phyloP scores from a whole-genome alignment of 1,284 basidiomycete species.

The Cronartium ribicola region DNA sequence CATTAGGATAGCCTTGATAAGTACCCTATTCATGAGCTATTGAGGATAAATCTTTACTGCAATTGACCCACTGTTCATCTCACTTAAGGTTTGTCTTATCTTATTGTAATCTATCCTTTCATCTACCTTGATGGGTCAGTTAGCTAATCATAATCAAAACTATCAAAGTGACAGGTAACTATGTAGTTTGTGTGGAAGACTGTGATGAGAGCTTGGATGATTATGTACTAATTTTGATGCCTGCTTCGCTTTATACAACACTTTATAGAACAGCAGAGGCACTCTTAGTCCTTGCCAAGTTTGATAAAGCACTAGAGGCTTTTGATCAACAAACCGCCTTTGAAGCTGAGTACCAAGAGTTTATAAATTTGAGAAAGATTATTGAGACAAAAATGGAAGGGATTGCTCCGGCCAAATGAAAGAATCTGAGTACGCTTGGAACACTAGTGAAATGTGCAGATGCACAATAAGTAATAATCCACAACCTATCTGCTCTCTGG shows the following conservation, averaged over 20 bases:
- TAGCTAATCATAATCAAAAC: not conserved
- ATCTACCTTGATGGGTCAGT: not conserved
- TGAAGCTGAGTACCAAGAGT: not conserved
- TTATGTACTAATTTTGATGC: not conserved
- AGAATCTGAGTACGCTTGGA: too few species aligned
- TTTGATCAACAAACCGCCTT: not conserved
- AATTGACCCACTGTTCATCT: not conserved
- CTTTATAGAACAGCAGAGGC: not conserved
- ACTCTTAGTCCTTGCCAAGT: not conserved
- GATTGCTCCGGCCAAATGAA: too few species aligned
- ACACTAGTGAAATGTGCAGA: too few species aligned
- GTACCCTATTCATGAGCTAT: not conserved
- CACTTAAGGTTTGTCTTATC: not conserved
- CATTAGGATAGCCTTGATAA: not conserved
- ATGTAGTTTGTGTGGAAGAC: not conserved
- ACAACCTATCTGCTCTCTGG: too few species aligned
- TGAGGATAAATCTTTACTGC: not conserved
- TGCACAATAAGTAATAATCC: too few species aligned
- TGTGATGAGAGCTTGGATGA: not conserved
- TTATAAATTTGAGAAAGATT: not conserved
- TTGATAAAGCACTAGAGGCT: not conserved
- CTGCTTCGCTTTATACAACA: not conserved
- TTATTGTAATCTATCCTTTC: not conserved
- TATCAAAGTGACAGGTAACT: not conserved
- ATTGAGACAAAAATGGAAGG: not conserved